These are phyloP conservation scores for Simplicillium aogashimaense DNA, from an alignment of 2,329 filamentous ascomycete species.

Conservation along the genomic window DNA sequence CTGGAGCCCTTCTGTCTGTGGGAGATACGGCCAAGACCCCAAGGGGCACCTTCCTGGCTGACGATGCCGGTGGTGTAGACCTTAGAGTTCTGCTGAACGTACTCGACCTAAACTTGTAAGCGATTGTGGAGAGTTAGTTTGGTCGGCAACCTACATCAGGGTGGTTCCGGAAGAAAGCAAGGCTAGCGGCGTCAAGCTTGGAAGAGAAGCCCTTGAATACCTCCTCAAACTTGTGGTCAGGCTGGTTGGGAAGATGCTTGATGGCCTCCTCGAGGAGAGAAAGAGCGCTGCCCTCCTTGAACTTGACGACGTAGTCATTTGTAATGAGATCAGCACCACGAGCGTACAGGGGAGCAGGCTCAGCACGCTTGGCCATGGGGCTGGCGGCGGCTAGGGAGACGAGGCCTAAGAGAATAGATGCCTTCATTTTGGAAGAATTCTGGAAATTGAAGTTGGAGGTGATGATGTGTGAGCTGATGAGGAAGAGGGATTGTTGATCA, in stretches of 20 bases:
- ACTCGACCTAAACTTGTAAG: conserved; percentile 13
- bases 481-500: too few relatives aligned
- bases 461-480: background rate
- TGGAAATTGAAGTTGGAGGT: background rate
- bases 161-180: conserved; percentile 2
- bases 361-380: conserved; percentile 5
- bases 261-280: conserved; percentile 5
- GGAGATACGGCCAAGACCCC: conserved; percentile 23
- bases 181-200: conserved; percentile 2
- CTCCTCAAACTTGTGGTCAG: conserved; percentile 12
- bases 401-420: conserved; percentile 2
- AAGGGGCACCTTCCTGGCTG: conserved; percentile 21
- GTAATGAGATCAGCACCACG: conserved; percentile 8
- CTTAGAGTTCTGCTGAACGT: conserved; percentile 22
- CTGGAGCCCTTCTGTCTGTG: conserved; percentile 11
- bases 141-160: conserved; percentile 3
- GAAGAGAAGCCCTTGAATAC: conserved; percentile 10
- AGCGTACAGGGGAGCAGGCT: conserved; percentile 9
- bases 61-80: conserved; percentile 14
- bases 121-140: background rate
- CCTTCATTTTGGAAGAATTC: conserved; percentile 1
- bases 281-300: conserved; percentile 8
- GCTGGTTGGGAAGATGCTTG: conserved; percentile 6
- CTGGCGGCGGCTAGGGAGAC: conserved; percentile 3
- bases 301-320: conserved; percentile 14